Evolutionary conservation across 805 yeast species (phyloP).

Genomic region (Myxozyma vanderwaltii): DNA sequence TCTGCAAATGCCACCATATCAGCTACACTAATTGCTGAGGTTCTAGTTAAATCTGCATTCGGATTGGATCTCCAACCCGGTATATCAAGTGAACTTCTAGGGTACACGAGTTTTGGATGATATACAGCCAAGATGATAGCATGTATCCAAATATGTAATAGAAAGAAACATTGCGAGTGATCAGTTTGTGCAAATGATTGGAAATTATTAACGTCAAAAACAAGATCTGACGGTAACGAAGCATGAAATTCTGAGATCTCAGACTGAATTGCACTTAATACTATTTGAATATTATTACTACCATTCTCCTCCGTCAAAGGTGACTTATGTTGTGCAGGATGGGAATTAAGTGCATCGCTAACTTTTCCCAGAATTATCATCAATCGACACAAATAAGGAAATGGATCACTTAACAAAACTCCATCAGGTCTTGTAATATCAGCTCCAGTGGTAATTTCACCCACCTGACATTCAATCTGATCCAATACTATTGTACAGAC

Average conservation of each 20-base stretch:
- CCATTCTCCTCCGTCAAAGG: background rate
- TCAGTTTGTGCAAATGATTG: conserved; percentile 35
- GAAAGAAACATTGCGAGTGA: conserved; percentile 37
- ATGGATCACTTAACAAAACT: conserved; percentile 34
- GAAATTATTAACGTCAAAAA: conserved; percentile 38
- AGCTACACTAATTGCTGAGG: conserved; percentile 40
- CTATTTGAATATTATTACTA: background rate
- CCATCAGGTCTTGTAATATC: conserved; percentile 15
- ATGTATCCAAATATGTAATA: conserved; percentile 39
- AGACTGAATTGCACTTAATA: conserved; percentile 28
- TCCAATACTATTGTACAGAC: conserved; percentile 33
- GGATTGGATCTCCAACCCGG: conserved; percentile 32
- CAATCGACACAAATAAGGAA: conserved; percentile 37
- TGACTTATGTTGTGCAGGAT: conserved; percentile 6
- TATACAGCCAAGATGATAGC: conserved; percentile 40
- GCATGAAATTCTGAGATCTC: conserved; percentile 37
- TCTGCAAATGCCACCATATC: conserved; percentile 40
- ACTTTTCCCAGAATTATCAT: conserved; percentile 37
- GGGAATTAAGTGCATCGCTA: conserved; percentile 36
- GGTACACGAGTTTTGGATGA: conserved; percentile 38
- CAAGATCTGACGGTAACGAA: conserved; percentile 35
- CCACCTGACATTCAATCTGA: conserved; percentile 34
- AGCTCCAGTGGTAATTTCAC: conserved; percentile 15
- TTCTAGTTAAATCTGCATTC: conserved; percentile 36
- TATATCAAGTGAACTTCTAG: conserved; percentile 35